Evolutionary conservation across 129 eudicot genomes (phyloP), one percentile per base, ranked within the genome.

Genomic region (Flaveria linearis): DNA sequence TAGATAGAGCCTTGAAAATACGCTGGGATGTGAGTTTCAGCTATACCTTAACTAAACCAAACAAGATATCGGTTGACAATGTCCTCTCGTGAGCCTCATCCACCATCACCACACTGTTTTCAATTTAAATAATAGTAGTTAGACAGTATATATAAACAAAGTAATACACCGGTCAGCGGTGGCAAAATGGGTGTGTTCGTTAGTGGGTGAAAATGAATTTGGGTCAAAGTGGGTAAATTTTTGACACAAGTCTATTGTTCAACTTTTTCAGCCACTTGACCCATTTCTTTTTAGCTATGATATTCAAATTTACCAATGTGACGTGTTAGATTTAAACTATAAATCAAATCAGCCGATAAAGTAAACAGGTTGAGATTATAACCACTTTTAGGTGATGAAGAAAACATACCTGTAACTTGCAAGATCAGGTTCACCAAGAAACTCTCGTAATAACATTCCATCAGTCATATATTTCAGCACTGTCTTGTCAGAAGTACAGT

Each of bases 31-130:
- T 56, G 58, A 56, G 28, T 56, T 56, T 20, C 0, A 56, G 25
- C 62, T 18, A 56, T 56, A 56, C 97, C 93, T 93, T 93, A 43
- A 93, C 96, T 75, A 93, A 93, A 61, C 97, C 93, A 70, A 90
- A 93, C 72, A 93, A 73, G 17, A 93, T 85, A 52, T 93, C 98
- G 1, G 98, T 93, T 39, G 93, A 88, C 17, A 93, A 76, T 2
- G 93, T 93, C 77, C 97, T 87, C 75, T 93, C 98, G 28, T 93
- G 98, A 53, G 98, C 98, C 84, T 93, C 97, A 57, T 93, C 98
- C 71, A 93, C 97, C 96, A 93, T 93, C 30, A 91, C 78, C 55
- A 90, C 96, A 85, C 96, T 90, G 69, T 69, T 56, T 20, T 55
- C 61, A 56, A 56, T 20, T 56, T 2, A 20, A 18, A 5, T 18